Conservation (phyloP, 176 grass and related monocot genomes). For the Secale cereale region DNA sequence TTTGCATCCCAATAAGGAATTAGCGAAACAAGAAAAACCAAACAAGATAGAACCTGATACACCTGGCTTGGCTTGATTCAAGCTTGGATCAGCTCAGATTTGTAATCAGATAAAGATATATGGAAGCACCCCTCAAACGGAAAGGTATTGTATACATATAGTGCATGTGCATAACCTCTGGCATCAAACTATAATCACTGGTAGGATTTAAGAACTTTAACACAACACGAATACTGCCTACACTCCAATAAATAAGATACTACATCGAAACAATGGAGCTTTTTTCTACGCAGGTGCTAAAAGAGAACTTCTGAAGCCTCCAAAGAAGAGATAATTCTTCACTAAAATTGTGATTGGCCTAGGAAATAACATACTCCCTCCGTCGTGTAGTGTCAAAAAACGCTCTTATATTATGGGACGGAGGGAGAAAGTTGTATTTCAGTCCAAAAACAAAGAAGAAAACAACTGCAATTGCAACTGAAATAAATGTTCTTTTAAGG, state of each 20-base stretch:
- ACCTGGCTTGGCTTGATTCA: background rate
- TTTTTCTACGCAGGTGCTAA: background rate
- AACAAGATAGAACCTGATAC: conserved; percentile 18
- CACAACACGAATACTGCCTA: background rate
- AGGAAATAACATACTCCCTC: conserved; percentile 7
- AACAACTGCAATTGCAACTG: background rate
- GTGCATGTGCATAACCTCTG: too few species aligned
- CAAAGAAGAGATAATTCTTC: background rate
- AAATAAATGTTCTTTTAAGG: background rate
- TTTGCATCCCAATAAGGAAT: background rate
- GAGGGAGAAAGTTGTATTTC: background rate
- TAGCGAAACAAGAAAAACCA: conserved; percentile 3
- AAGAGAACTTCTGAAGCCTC: background rate
- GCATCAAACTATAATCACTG: background rate
- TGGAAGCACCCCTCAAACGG: background rate
- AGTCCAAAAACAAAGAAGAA: background rate
- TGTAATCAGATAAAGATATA: background rate
- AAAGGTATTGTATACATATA: background rate
- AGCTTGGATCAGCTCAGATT: background rate
- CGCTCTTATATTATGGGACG: too few species aligned
- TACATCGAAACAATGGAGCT: background rate
- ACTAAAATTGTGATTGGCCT: background rate
- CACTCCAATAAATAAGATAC: conserved; percentile 15
- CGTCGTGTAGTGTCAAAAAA: too few species aligned
- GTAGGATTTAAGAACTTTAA: background rate